Base-by-base conservation (phyloP, 2,329 filamentous ascomycete species). In the Bipolaris gigantea region DNA sequence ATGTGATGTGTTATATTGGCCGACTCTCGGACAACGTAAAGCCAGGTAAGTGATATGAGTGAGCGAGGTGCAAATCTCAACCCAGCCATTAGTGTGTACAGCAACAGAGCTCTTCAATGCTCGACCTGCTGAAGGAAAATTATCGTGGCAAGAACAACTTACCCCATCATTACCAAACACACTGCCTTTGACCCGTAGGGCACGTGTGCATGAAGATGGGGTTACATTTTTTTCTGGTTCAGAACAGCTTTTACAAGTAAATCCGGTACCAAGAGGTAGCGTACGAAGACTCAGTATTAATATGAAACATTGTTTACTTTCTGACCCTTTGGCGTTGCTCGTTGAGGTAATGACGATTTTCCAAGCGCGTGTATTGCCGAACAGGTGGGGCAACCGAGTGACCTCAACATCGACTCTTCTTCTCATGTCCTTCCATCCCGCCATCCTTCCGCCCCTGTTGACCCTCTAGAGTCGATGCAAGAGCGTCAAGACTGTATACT, bases 71-170 rank as follows among this genome's bases (percentile, higher is more conserved):
- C 49, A 57, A 36, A 57, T 53, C 60, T 64, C 64, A 38, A 47
- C 52, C 48, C 52, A 62, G 82, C 85, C 85, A 87, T 87, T 81
- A 82, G 84, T 88, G 85, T 87, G 85, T 88, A 88, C 85, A 87
- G 84, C 84, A 79, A 79, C 81, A 67, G 80, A 74, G 79, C 78
- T 76, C 51, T 73, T 79, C 79, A 74, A 83, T 85, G 82, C 79
- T 79, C 79, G 79, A 78, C 77, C 63, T 81, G 82, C 83, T 87
- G 84, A 87, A 87, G 84, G 85, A 86, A 81, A 74, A 75, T 79
- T 77, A 54, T 79, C 84, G 83, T 87, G 85, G 85, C 85, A 78
- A 88, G 79, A 88, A 78, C 60, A 74, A 76, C 65, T 50, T 30
- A 63, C 77, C 76, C 72, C 73, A 75, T 78, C 76, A 86, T 86